These are phyloP conservation scores for Colletotrichum aenigma DNA, from an alignment of 2,329 filamentous ascomycete genomes.

Conservation along the genomic window DNA sequence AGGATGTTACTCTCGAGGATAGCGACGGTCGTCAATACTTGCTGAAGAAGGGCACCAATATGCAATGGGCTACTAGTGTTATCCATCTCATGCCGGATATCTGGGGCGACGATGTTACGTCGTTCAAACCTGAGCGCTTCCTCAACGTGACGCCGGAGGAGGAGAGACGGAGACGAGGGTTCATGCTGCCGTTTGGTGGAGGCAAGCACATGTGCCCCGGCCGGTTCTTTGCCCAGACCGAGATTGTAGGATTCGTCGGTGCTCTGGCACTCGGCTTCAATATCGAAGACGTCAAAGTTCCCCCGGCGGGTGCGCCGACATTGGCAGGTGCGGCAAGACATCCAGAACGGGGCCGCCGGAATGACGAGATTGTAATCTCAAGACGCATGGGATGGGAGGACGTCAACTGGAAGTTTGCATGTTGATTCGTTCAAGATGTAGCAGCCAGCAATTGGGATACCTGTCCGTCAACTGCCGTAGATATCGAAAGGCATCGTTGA, in stretches of 20 bases:
- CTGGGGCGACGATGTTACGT: conserved; percentile 26
- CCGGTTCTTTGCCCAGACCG: conserved; percentile 31
- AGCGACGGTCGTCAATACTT: conserved; percentile 25
- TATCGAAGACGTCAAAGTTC: conserved; percentile 22
- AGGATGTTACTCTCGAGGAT: conserved; percentile 38
- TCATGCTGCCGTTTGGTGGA: conserved; percentile 36
- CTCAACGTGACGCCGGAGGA: conserved; percentile 16
- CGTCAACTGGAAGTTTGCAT: conserved; percentile 24
- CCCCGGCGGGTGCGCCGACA: not conserved
- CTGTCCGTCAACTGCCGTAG: not conserved
- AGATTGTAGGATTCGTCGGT: conserved; percentile 29
- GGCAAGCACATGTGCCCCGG: conserved; percentile 36
- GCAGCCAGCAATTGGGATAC: not conserved
- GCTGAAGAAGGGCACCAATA: conserved; percentile 26
- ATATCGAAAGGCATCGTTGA: not conserved
- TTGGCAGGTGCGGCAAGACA: conserved; percentile 15
- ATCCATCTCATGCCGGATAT: conserved; percentile 24
- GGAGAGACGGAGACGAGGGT: conserved; percentile 25
- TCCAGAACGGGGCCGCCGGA: conserved; percentile 4
- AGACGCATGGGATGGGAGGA: conserved; percentile 28
- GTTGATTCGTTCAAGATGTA: not conserved
- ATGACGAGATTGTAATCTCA: conserved; percentile 8
- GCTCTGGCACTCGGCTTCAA: conserved; percentile 27
- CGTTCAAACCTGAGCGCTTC: conserved; percentile 30
- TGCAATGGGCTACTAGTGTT: conserved; percentile 30